A percentile compares a stretch with the other conserved stretches of the same genome.
These are phyloP conservation scores for Postia placenta DNA, from an alignment of 768 basidiomycete genomes.

Conservation along the genomic window DNA sequence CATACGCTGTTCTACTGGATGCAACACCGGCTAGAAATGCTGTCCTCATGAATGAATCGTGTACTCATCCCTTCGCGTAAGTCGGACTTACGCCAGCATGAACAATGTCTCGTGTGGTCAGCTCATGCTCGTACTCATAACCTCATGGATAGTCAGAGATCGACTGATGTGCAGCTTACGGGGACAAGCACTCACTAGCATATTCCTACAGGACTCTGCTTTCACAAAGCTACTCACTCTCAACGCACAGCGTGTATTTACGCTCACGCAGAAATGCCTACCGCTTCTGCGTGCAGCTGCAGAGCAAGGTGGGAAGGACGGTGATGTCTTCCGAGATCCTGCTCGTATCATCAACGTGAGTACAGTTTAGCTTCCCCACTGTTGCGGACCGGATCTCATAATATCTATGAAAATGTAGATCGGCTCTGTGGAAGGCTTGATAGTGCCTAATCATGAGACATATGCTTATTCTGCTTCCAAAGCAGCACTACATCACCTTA, in stretches of 20 bases:
- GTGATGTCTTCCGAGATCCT: conserved; percentile 36
- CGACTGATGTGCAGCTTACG: too few relatives aligned
- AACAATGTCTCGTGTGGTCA: background rate
- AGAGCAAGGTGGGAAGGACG: conserved; percentile 31
- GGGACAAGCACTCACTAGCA: too few relatives aligned
- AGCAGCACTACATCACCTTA: conserved; percentile 53
- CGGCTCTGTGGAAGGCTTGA: conserved; percentile 54
- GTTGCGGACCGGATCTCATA: background rate
- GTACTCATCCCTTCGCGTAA: too few relatives aligned
- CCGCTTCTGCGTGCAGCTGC: conserved; percentile 49
- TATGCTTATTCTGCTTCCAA: conserved; percentile 66
- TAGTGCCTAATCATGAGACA: conserved; percentile 51
- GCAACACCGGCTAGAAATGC: too few relatives aligned
- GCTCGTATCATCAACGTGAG: conserved; percentile 56
- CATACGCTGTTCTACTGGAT: too few relatives aligned
- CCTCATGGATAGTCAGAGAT: background rate
- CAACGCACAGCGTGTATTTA: conserved; percentile 61
- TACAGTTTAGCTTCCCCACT: background rate
- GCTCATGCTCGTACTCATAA: background rate
- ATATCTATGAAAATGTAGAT: conserved; percentile 32
- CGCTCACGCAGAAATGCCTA: conserved; percentile 52
- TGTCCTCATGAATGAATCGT: too few relatives aligned
- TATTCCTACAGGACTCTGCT: conserved; percentile 41
- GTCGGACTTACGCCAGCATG: too few relatives aligned
- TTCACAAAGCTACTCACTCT: conserved; percentile 57